Conservation (phyloP, 1,284 basidiomycete genomes). For the Cutaneotrichosporon sp. region DNA sequence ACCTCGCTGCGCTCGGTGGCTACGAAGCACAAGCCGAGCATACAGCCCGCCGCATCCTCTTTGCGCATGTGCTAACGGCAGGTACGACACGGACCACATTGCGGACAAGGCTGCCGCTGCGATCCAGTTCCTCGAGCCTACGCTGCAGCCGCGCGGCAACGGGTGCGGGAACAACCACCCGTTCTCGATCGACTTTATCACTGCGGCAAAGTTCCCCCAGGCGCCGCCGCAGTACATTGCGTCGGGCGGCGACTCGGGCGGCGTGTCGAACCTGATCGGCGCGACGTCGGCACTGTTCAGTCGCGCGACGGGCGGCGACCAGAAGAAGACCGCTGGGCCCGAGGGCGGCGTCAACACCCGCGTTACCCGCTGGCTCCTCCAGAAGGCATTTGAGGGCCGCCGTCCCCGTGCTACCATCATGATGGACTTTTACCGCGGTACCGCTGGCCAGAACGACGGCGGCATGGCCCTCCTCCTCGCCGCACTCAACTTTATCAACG, state of each 20-base stretch:
- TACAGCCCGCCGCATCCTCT: too few species aligned
- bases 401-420: slow-evolving; percentile 33
- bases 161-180: slow-evolving; percentile 16
- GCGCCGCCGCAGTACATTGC: slow-evolving; percentile 63
- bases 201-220: slow-evolving; percentile 69
- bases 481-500: slow-evolving; percentile 16
- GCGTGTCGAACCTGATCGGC: slow-evolving; percentile 5
- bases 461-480: slow-evolving; percentile 14
- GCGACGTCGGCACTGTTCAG: slow-evolving; percentile 3
- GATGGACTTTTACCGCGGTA: slow-evolving; percentile 39
- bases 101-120: slow-evolving; percentile 54
- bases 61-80: neutral
- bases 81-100: slow-evolving; percentile 15
- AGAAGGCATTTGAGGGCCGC: slow-evolving; percentile 30
- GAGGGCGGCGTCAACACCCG: slow-evolving; percentile 67
- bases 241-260: slow-evolving; percentile 4
- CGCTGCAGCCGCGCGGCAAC: slow-evolving; percentile 6
- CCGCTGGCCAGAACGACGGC: slow-evolving; percentile 2
- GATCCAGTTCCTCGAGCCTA: slow-evolving; percentile 19
- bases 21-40: too few species aligned
- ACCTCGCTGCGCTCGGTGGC: too few species aligned
- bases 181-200: slow-evolving; percentile 67
- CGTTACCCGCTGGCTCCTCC: slow-evolving; percentile 63
- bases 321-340: neutral
- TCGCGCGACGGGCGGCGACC: slow-evolving; percentile 2